A percentile compares a stretch with the other conserved stretches of the same genome.
Evolutionary conservation across 768 basidiomycete genomes (phyloP).

Genomic region (Mycena vitilis): DNA sequence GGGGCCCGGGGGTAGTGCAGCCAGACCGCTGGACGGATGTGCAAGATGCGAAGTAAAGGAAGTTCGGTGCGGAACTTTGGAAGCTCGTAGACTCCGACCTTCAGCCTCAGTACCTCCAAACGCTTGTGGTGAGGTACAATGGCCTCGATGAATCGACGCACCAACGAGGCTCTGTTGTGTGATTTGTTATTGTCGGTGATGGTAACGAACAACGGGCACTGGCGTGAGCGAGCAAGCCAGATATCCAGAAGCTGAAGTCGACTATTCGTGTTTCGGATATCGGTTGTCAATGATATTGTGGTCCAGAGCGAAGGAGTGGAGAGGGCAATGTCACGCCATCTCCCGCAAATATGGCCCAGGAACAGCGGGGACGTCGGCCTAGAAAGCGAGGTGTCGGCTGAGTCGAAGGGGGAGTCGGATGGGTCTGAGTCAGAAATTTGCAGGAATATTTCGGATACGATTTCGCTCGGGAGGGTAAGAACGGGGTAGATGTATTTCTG

Average conservation of each 20-base stretch:
- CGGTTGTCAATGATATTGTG: background rate
- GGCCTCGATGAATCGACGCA: background rate
- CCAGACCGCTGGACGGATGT: no score
- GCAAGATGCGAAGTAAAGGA: no score
- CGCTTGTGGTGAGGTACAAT: background rate
- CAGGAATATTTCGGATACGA: background rate
- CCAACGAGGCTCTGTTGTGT: background rate
- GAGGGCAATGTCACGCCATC: background rate
- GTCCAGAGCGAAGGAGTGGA: conserved; percentile 3
- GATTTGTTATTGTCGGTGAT: no score
- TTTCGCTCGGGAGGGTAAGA: conserved; percentile 2
- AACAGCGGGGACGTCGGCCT: background rate
- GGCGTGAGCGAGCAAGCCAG: no score
- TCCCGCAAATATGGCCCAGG: background rate
- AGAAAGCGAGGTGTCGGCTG: background rate
- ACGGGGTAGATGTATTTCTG: background rate
- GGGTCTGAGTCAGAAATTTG: background rate
- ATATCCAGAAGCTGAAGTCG: no score
- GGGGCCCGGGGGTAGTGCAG: no score
- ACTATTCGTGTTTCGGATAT: no score
- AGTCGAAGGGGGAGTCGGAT: no score
- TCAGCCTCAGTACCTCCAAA: background rate
- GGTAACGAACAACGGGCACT: no score
- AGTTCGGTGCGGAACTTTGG: background rate
- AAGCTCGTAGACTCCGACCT: background rate